Percentiles rank a stretch among this genome's conserved stretches.
phyloP scores from a whole-genome alignment of 2,329 filamentous ascomycete species.

The Alternaria postmessia region DNA sequence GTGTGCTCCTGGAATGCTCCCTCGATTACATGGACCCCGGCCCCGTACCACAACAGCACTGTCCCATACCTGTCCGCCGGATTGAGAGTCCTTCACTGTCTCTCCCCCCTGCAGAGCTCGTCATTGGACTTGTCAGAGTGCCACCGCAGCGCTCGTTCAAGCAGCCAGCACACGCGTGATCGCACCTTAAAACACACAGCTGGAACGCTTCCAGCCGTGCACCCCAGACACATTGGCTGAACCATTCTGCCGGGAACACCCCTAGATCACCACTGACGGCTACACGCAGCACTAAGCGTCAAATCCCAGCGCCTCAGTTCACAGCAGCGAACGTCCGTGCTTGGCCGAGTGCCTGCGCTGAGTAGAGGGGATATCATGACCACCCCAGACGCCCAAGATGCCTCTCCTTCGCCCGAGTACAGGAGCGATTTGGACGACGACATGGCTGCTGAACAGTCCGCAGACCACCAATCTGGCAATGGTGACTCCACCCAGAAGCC shows the following conservation, averaged over 20 bases:
- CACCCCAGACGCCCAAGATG: constrained; percentile 58
- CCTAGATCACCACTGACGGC: constrained; percentile 50
- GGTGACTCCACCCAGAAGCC: constrained; percentile 43
- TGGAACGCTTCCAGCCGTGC: constrained; percentile 48
- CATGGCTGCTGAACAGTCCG: constrained; percentile 56
- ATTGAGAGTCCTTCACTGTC: constrained; percentile 36
- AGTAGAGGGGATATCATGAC: constrained; percentile 56
- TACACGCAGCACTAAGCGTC: constrained; percentile 53
- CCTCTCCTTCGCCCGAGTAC: constrained; percentile 58
- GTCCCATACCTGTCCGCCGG: constrained; percentile 52
- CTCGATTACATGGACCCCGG: constrained; percentile 49
- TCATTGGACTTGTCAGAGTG: constrained; percentile 43
- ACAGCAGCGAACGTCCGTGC: constrained; percentile 45
- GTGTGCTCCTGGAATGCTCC: constrained; percentile 44
- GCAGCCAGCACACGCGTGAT: constrained; percentile 53
- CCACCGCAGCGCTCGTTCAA: constrained; percentile 48
- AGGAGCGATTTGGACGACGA: constrained; percentile 51
- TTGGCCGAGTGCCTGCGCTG: constrained; percentile 33
- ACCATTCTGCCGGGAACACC: constrained; percentile 44
- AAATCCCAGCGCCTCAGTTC: constrained; percentile 44
- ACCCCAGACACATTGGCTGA: constrained; percentile 47
- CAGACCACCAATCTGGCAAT: constrained; percentile 50
- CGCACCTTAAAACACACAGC: constrained; percentile 51
- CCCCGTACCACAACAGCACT: constrained; percentile 48
- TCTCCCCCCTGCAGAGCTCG: constrained; percentile 27